Conservation (phyloP, 371 early-diverging fungal species). For the Mucor piriformis region DNA sequence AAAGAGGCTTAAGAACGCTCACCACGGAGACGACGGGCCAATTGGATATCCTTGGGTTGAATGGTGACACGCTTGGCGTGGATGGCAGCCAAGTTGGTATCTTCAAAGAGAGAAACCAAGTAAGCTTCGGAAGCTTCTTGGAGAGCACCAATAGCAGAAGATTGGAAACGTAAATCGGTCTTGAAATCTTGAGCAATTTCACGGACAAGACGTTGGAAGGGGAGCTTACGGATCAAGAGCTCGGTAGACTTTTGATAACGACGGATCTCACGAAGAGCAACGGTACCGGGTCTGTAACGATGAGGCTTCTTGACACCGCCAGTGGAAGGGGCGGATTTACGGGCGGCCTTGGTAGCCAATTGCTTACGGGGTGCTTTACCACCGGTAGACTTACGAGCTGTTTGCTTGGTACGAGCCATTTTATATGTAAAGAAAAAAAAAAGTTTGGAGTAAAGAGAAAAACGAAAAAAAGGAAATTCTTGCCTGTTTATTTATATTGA, state of each 20-base stretch:
- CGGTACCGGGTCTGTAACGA: slow-evolving; percentile 88
- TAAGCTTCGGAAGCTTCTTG: slow-evolving; percentile 99
- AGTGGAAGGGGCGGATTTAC: slow-evolving; percentile 57
- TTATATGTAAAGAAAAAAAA: neutral
- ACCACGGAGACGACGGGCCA: slow-evolving; percentile 82
- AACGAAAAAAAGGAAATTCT: neutral
- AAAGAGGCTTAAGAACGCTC: slow-evolving; percentile 35
- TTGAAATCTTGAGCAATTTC: slow-evolving; percentile 97
- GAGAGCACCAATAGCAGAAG: slow-evolving; percentile 96
- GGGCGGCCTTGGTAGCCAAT: slow-evolving; percentile 94
- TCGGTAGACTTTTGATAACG: slow-evolving; percentile 98
- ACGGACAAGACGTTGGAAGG: slow-evolving; percentile 98
- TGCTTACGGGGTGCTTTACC: slow-evolving; percentile 99
- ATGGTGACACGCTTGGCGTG: slow-evolving; percentile 98
- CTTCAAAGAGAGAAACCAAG: slow-evolving; percentile 67
- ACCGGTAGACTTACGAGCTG: slow-evolving; percentile 99
- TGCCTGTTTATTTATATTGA: slow-evolving; percentile 7
- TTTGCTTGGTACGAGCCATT: slow-evolving; percentile 98
- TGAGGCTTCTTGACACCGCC: slow-evolving; percentile 82
- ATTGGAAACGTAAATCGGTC: slow-evolving; percentile 98
- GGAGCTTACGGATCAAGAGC: slow-evolving; percentile 96
- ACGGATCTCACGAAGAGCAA: slow-evolving; percentile 97
- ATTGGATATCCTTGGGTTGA: slow-evolving; percentile 92
- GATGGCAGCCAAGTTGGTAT: slow-evolving; percentile 92
- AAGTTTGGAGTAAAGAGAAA: slow-evolving; percentile 4